These are phyloP conservation scores for Tilletia walkeri DNA, from an alignment of 1,284 basidiomycete species.

Conservation along the genomic window DNA sequence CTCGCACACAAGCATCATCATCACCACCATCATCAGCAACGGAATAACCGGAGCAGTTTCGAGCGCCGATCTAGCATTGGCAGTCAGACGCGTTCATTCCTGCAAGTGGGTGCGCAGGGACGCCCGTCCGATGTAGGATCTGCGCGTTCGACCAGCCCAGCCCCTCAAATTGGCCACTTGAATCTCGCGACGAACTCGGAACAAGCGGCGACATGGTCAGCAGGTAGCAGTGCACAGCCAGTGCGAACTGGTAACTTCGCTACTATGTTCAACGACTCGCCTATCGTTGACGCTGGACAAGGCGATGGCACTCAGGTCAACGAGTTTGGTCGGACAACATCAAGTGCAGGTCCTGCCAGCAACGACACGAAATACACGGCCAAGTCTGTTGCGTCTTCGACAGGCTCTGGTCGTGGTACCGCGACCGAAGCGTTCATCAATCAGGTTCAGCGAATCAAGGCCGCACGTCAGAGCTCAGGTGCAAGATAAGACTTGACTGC, in stretches of 20 bases:
- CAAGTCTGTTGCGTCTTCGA: background rate
- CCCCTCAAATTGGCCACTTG: conserved; percentile 3
- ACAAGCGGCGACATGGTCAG: conserved; percentile 7
- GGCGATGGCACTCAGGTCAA: background rate
- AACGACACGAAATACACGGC: background rate
- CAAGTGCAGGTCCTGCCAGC: background rate
- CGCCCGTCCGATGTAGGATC: conserved; percentile 8
- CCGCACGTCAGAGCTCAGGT: background rate
- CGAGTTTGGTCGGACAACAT: background rate
- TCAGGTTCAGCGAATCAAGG: conserved; percentile 11
- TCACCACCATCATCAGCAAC: conserved; percentile 17
- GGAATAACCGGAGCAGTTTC: background rate
- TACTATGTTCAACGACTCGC: conserved; percentile 10
- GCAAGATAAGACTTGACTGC: background rate
- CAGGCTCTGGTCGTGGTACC: background rate
- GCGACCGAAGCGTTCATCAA: conserved; percentile 13
- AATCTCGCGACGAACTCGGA: conserved; percentile 13
- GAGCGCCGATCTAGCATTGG: conserved; percentile 8
- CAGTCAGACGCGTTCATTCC: conserved; percentile 5
- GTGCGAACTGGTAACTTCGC: conserved; percentile 6
- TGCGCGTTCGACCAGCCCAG: conserved; percentile 6
- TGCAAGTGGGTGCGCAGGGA: background rate
- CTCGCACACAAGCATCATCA: conserved; percentile 37
- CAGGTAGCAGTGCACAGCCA: background rate
- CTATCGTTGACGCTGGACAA: background rate